Conservation (phyloP, 2,329 filamentous ascomycete species). For the Aspergillus neoniger region DNA sequence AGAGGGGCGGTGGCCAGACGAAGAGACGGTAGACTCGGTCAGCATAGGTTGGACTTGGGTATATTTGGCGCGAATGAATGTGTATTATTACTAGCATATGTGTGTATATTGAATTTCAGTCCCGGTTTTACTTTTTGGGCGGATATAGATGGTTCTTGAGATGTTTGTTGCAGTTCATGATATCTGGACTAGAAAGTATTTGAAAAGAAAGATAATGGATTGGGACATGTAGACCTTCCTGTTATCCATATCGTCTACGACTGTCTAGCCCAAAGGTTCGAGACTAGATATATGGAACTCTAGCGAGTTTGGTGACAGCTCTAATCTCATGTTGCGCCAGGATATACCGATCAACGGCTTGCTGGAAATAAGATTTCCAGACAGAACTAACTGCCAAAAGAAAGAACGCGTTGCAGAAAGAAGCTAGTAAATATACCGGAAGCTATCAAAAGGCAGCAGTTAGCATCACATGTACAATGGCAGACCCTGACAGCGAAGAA, state of each 20-base stretch:
- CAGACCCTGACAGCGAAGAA: neutral
- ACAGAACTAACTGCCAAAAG: too few species aligned
- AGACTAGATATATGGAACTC: neutral
- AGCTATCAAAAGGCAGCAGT: slow-evolving; percentile 8
- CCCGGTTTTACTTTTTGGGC: too few species aligned
- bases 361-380: neutral
- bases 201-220: neutral
- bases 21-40: neutral
- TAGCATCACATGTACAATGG: neutral
- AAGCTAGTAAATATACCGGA: slow-evolving; percentile 25
- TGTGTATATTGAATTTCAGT: slow-evolving; percentile 7
- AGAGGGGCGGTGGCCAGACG: neutral
- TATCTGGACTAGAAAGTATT: too few species aligned
- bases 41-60: neutral
- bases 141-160: too few species aligned
- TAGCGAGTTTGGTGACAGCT: neutral
- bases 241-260: too few species aligned
- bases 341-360: neutral
- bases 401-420: too few species aligned
- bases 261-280: too few species aligned
- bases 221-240: too few species aligned
- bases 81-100: slow-evolving; percentile 10
- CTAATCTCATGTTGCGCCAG: neutral
- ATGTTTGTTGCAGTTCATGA: too few species aligned
- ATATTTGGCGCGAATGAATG: slow-evolving; percentile 4